phyloP scores from a whole-genome alignment of 2,329 filamentous ascomycete species.

The Cordyceps farinosa region DNA sequence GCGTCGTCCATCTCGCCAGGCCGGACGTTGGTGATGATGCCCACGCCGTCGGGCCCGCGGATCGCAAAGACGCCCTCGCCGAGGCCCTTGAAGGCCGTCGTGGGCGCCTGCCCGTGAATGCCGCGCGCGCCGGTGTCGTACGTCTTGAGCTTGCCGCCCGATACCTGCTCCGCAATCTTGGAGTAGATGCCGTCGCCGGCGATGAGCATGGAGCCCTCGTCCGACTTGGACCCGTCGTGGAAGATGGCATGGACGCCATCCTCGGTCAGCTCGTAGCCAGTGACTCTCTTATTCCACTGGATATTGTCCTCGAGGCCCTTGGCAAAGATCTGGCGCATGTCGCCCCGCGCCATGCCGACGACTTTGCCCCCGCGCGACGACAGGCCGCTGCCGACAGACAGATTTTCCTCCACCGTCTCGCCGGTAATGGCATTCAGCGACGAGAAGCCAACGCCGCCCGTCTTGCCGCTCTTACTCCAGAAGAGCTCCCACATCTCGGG shows the following conservation, averaged over 20 bases:
- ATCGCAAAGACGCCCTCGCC: conserved; percentile 60
- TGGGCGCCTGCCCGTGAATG: conserved; percentile 63
- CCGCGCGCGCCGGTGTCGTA: conserved; percentile 61
- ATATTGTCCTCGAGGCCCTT: conserved; percentile 53
- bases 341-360: conserved; percentile 59
- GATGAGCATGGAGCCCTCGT: conserved; percentile 56
- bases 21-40: conserved; percentile 62
- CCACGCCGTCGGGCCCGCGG: conserved; percentile 43
- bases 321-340: conserved; percentile 59
- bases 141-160: conserved; percentile 53
- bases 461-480: conserved; percentile 58
- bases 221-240: conserved; percentile 55
- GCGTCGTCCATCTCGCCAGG: conserved; percentile 57
- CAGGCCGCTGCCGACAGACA: conserved; percentile 28
- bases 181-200: conserved; percentile 63
- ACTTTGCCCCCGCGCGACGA: conserved; percentile 54
- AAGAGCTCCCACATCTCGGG: conserved; percentile 48
- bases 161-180: conserved; percentile 56
- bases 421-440: conserved; percentile 49
- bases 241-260: conserved; percentile 55
- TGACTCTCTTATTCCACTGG: conserved; percentile 53
- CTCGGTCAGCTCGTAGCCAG: conserved; percentile 53
- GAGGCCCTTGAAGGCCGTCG: conserved; percentile 56
- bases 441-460: conserved; percentile 51
- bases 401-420: not conserved